Percentiles rank a stretch among this genome's conserved stretches.
phyloP scores from a whole-genome alignment of 805 yeast genomes.

The Priceomyces melissophilus region DNA sequence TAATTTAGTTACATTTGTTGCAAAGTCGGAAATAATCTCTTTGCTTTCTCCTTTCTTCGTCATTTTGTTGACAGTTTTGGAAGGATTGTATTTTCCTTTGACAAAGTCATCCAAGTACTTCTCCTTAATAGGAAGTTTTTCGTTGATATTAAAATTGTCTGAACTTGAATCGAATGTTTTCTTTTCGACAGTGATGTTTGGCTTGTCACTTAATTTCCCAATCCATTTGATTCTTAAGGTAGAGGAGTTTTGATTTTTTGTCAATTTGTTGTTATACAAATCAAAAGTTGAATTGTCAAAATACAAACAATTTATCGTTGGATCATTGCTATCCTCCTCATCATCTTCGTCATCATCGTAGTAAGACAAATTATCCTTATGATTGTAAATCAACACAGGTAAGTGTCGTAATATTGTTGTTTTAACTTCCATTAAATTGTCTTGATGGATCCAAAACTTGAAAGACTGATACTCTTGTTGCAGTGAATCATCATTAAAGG shows the following conservation, averaged over 20 bases:
- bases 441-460: conserved; percentile 97
- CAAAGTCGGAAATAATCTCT: conserved; percentile 48
- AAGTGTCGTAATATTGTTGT: conserved; percentile 90
- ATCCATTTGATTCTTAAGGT: conserved; percentile 88
- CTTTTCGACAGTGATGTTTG: conserved; percentile 79
- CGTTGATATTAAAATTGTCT: conserved; percentile 55
- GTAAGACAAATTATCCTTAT: conserved; percentile 37
- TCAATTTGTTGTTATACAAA: conserved; percentile 78
- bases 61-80: conserved; percentile 58
- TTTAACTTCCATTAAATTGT: conserved; percentile 88
- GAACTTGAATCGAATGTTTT: conserved; percentile 58
- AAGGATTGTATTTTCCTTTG: conserved; percentile 44
- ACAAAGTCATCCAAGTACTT: conserved; percentile 77
- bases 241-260: conserved; percentile 65
- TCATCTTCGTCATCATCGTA: conserved; percentile 47
- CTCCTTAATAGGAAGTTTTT: conserved; percentile 69
- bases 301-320: conserved; percentile 80
- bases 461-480: conserved; percentile 54
- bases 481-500: conserved; percentile 38
- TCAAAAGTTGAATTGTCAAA: conserved; percentile 84
- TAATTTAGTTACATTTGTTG: conserved; percentile 54
- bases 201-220: conserved; percentile 72
- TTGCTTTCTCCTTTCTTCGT: conserved; percentile 57
- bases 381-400: conserved; percentile 80
- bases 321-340: conserved; percentile 36